phyloP scores from a whole-genome alignment of 2,329 filamentous ascomycete genomes.

The Teratosphaeria epicoccoides region DNA sequence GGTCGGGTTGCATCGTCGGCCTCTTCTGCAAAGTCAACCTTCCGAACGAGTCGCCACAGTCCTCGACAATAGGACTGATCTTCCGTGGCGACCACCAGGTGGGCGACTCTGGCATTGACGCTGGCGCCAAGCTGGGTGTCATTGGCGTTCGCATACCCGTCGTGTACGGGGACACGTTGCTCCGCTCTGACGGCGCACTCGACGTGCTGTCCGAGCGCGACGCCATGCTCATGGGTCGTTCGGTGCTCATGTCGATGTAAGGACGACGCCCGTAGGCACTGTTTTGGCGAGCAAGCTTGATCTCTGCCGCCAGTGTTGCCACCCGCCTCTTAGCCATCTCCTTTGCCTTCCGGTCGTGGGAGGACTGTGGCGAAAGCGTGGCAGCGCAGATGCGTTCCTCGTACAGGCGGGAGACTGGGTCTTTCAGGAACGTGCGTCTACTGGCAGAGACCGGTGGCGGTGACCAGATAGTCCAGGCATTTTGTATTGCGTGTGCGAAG shows the following conservation, averaged over 20 bases:
- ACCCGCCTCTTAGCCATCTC: slow-evolving; percentile 34
- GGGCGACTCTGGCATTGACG: neutral
- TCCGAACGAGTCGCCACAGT: slow-evolving; percentile 14
- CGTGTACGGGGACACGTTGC: neutral
- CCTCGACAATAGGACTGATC: slow-evolving; percentile 22
- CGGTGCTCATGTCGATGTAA: slow-evolving; percentile 27
- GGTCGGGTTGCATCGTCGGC: slow-evolving; percentile 35
- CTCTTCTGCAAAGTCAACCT: slow-evolving; percentile 10
- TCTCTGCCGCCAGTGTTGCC: slow-evolving; percentile 33
- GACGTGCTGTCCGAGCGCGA: slow-evolving; percentile 13
- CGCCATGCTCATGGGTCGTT: slow-evolving; percentile 27
- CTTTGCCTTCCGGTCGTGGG: slow-evolving; percentile 24
- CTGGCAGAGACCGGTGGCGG: slow-evolving; percentile 33
- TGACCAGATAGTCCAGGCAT: slow-evolving; percentile 49
- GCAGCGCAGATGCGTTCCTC: slow-evolving; percentile 37
- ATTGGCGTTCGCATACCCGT: neutral
- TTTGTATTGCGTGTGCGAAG: slow-evolving; percentile 43
- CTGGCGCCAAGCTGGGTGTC: neutral
- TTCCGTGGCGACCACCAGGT: slow-evolving; percentile 4
- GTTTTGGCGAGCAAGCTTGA: slow-evolving; percentile 27
- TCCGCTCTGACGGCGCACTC: neutral
- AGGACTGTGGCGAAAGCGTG: slow-evolving; percentile 22
- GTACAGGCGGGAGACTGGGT: slow-evolving; percentile 50
- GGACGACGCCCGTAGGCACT: slow-evolving; percentile 28
- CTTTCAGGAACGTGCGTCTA: slow-evolving; percentile 48